A percentile compares a stretch with the other conserved stretches of the same genome.
phyloP scores from a whole-genome alignment of 169 alveolate genomes.

The Plasmodium chabaudi region DNA sequence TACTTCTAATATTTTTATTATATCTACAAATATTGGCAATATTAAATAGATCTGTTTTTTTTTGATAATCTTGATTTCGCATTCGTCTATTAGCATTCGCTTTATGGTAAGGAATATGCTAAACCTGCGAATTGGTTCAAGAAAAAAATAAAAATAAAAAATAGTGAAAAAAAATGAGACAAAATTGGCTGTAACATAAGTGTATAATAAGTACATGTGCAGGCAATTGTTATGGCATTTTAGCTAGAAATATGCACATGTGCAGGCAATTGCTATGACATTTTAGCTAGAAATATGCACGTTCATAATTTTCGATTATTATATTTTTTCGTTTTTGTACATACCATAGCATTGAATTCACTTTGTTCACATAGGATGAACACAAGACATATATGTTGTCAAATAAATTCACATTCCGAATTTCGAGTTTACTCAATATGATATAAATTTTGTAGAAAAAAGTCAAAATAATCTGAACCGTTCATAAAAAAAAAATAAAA shows the following conservation, averaged over 20 bases:
- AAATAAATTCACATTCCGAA: constrained; percentile 68
- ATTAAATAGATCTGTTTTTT: constrained; percentile 49
- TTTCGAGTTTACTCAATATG: constrained; percentile 57
- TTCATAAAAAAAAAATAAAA: constrained; percentile 35
- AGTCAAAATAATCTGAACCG: constrained; percentile 57
- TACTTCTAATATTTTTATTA: constrained; percentile 65
- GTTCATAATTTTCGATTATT: neutral
- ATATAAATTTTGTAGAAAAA: constrained; percentile 70
- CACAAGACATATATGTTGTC: constrained; percentile 66
- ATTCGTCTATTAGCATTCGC: constrained; percentile 73
- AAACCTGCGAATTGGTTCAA: constrained; percentile 15
- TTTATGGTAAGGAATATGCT: constrained; percentile 64
- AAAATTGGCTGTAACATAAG: too few species aligned
- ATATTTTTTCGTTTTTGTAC: neutral
- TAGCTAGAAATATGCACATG: neutral
- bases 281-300: neutral
- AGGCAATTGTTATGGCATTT: neutral
- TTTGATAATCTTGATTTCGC: constrained; percentile 72
- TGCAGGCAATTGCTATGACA: neutral
- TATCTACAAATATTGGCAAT: constrained; percentile 67
- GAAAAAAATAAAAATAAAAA: neutral
- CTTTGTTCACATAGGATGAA: constrained; percentile 68
- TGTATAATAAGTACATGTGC: neutral
- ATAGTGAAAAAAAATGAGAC: neutral
- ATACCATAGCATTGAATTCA: constrained; percentile 72